A percentile compares a stretch with the other conserved stretches of the same genome.
Evolutionary conservation across 176 grass and related monocot genomes (phyloP).

Genomic region (Rhipidocladum racemiflorum): DNA sequence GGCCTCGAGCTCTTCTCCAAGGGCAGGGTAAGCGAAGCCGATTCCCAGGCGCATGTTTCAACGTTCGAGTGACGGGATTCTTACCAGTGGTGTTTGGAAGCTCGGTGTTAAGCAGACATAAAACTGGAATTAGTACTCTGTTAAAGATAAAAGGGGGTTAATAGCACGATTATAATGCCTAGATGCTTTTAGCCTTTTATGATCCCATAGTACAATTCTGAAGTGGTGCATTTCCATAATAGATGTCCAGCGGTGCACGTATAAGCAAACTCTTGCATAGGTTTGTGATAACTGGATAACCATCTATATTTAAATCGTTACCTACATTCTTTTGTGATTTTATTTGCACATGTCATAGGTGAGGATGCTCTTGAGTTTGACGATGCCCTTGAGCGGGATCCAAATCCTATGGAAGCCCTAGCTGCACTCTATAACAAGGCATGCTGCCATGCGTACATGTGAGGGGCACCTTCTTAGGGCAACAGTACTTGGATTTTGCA

Average conservation of each 20-base stretch:
- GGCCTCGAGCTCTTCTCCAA: slow-evolving; percentile 89
- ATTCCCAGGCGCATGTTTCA: neutral
- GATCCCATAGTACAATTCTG: neutral
- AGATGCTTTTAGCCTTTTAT: neutral
- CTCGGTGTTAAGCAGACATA: slow-evolving; percentile 14
- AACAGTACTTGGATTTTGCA: neutral
- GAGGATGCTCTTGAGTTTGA: slow-evolving; percentile 84
- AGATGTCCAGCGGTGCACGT: neutral
- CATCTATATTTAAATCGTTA: neutral
- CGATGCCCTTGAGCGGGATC: slow-evolving; percentile 70
- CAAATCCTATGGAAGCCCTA: slow-evolving; percentile 77
- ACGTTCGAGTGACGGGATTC: neutral
- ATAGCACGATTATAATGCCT: neutral
- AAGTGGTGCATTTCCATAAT: neutral
- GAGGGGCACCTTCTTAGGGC: slow-evolving; percentile 8
- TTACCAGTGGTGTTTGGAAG: neutral
- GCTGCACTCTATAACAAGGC: slow-evolving; percentile 95
- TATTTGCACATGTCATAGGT: slow-evolving; percentile 56
- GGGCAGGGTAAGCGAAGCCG: slow-evolving; percentile 60
- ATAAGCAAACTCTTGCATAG: slow-evolving; percentile 7
- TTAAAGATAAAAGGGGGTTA: neutral
- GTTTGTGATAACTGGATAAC: neutral
- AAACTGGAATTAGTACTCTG: slow-evolving; percentile 5
- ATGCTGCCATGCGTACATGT: slow-evolving; percentile 98
- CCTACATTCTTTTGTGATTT: neutral